Base-by-base conservation (phyloP, 768 basidiomycete genomes). In the Macrolepiota albuminosa region DNA sequence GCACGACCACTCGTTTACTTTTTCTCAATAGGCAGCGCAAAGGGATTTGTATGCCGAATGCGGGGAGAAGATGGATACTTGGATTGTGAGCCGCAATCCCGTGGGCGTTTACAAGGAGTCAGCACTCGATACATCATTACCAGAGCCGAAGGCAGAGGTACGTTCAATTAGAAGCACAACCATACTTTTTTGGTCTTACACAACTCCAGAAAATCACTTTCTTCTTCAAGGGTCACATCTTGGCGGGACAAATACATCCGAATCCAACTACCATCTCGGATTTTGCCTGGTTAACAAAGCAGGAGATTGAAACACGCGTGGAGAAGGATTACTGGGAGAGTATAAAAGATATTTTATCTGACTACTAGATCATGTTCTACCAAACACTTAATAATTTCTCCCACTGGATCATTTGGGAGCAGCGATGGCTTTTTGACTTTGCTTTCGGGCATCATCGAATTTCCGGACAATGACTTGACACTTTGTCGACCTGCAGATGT, bases 251-350 rank as follows among this genome's bases (percentile, higher is more conserved):
- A 71, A 88, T 87, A 36, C 78, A 76, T 21, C 85, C 88, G 18
- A 71, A 82, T 36, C 69, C 77, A n/a, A 72, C 79, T 63, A 70
- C 73, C 24, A 76, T 89, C 61, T 75, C 78, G 53, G 91, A 91
- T 67, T 95, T 91, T 75, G 95, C 93, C 7, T 98, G 95, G 95
- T 77, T 98, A 61, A 96, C 93, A 53, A 93, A 94, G 73, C 81
- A 93, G 70, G 96, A 99, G 77, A 86, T 98, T 48, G 77, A 87
- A 70, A 74, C 80, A 13, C 81, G 80, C 56, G 85, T 94, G n/a
- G 79, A 84, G 56, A 70, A 72, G 64, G 72, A 81, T 46, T 95
- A 94, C 67, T 95, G 93, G 93, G 67, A 78, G 49, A 82, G 82
- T 54, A 77, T 93, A 64, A 89, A 87, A 72, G 88, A 93, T 69